Base-by-base conservation (phyloP, 2,329 filamentous ascomycete species). In the Trichoderma pleuroti region DNA sequence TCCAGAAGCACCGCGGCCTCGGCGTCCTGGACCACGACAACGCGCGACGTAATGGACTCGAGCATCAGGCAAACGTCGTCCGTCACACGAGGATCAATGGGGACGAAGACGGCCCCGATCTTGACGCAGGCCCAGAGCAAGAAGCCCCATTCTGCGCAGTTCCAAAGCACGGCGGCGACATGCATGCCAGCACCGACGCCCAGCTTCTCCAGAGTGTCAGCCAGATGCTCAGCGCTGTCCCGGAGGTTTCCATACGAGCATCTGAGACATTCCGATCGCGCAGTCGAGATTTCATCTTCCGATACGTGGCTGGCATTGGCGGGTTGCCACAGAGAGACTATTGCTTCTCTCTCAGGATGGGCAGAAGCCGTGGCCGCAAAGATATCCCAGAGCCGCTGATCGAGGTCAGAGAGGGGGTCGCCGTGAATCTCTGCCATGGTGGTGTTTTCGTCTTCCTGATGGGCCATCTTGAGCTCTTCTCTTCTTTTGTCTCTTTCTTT, bases 101-200 rank as follows among this genome's bases (percentile, higher is more conserved):
- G 80, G 18, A 78, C 75, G 73, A 82, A 81, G 1, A 74, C 61
- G 74, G 80, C 77, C 4, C 75, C 76, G 14, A 82, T 75, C 71
- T 75, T 80, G 26, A 78, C 77, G 1, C 79, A 75, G 3, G 76
- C 76, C 81, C 81, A 82, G 68, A 82, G 79, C 52, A 79, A 76
- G 34, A 82, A 73, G 0, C 72, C 78, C 80, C 80, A 82, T 77
- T 83, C 81, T 5, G 78, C 79, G 60, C 79, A 80, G 70, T 82
- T 82, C 64, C 78, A 74, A 59, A 82, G 73, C 9, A 81, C 70
- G 1, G 76, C 77, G 26, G 75, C 77, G 7, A 82, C 72, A 14
- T 74, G 75, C 75, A 76, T 80, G 5, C 78, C 76, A 6, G 73
- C 72, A 26, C 73, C 72, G 52, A 77, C 76, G 6, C 79, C 76